Base-by-base conservation (phyloP, 2,329 filamentous ascomycete species). In the Claviceps arundinis region DNA sequence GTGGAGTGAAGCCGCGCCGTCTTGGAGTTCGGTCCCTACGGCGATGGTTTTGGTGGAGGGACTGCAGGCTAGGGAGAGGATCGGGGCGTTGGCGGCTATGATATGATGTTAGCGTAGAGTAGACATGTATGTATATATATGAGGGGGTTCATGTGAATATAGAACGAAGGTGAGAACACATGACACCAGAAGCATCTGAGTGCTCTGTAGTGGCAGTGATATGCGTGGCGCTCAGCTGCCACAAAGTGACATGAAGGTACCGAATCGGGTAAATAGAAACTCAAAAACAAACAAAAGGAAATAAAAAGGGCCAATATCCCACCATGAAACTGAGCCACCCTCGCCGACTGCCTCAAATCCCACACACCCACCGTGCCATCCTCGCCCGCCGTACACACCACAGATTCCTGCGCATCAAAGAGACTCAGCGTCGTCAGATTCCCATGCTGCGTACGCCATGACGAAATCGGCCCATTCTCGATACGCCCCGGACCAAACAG, bases 21-120 rank as follows among this genome's bases (percentile, higher is more conserved):
- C 78, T 42, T 79, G 77, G 40, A 87, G 72, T 61, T 91, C 87
- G 1, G 86, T 89, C 37, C 87, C 87, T 7, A 82, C 80, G 22
- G 82, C 85, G 17, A 91, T 69, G 3, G 80, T 73, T 58, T 81
- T 77, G 14, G 75, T 75, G 11, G 67, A 61, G 9, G 72, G 65
- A 47, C 75, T 77, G 56, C 81, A 80, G 1, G 84, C 82, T 47
- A 91, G 69, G 14, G 85, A 83, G 13, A 84, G 70, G 16, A 91
- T 74, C 11, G 81, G 66, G 11, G 67, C 69, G 41, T 67, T 59
- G 50, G 67, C 70, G n/a, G 71, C 73, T 75, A 14, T 46, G 16
- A n/a, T 6, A 7, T 2, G 17, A 8, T 22, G 17, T 48, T 22
- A 30, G 38, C 38, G 9, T 41, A 22, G n/a, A 7, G 17, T 62